phyloP scores from a whole-genome alignment of 108 stramenopile species.

The Cyclotella cryptica region DNA sequence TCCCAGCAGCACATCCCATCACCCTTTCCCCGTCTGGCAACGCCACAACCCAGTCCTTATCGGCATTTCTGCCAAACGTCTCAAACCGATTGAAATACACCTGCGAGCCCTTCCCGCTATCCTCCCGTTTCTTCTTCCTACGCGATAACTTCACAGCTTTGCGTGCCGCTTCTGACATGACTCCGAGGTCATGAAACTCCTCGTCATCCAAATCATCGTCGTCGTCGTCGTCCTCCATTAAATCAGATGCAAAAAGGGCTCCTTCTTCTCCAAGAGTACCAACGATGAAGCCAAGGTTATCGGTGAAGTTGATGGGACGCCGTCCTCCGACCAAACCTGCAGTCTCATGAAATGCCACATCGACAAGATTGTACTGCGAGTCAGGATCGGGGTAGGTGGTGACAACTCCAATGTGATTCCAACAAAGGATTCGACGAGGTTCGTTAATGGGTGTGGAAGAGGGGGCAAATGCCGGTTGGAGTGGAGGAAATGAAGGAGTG shows the following conservation, averaged over 20 bases:
- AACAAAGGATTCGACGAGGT: conserved; percentile 80
- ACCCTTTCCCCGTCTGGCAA: conserved; percentile 83
- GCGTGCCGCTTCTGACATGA: conserved; percentile 60
- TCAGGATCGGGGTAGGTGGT: conserved; percentile 61
- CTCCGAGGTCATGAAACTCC: conserved; percentile 33
- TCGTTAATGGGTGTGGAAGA: conserved; percentile 76
- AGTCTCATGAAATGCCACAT: conserved; percentile 78
- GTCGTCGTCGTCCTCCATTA: conserved; percentile 69
- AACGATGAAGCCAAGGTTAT: conserved; percentile 78
- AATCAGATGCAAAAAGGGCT: conserved; percentile 79
- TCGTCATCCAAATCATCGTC: conserved; percentile 54
- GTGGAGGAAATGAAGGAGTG: conserved; percentile 38
- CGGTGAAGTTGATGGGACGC: conserved; percentile 75
- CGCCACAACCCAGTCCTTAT: conserved; percentile 84
- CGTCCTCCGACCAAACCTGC: conserved; percentile 48
- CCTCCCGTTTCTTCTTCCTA: conserved; percentile 37
- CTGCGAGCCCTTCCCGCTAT: conserved; percentile 63
- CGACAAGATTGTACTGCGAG: conserved; percentile 57
- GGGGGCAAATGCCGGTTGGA: conserved; percentile 82
- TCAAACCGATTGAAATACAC: conserved; percentile 87
- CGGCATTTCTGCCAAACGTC: conserved; percentile 64
- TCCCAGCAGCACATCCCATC: conserved; percentile 76
- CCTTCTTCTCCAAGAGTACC: conserved; percentile 86
- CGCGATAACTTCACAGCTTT: conserved; percentile 46
- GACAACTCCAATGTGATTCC: conserved; percentile 86